Base-by-base conservation (phyloP, 2,329 filamentous ascomycete species). In the Colletotrichum magnum region DNA sequence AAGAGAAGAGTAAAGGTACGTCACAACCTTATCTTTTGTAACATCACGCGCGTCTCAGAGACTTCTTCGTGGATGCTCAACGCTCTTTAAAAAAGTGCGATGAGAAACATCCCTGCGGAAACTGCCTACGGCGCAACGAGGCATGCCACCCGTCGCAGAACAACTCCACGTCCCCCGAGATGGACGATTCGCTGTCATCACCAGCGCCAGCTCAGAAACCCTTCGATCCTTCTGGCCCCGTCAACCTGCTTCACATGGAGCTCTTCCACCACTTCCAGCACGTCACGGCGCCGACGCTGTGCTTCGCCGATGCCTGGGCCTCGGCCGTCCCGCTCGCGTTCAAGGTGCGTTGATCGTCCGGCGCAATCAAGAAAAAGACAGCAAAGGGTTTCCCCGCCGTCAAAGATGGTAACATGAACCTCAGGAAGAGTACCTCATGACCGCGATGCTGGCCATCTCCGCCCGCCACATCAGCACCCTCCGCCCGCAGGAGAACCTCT, bases 241-340 rank as follows among this genome's bases (percentile, higher is more conserved):
- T 78, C 54, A 78, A 77, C 53, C 64, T 78, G 5, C 58, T 78
- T 16, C 77, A 79, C 54, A 71, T 79, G 64, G 75, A 79, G 57
- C 72, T 79, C 32, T 75, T 79, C 65, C 70, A 77, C 66, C 76
- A 79, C 68, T 79, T 77, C 54, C 72, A 76, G 26, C 70, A 72
- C 13, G 45, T 65, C 18, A 77, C 75, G 16, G 57, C 72, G 5
- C 64, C 70, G 13, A 78, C 74, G 10, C 71, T 79, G 18, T 64
- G 74, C 48, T 78, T 78, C 60, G 41, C 66, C 18, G 69, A 73
- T 16, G 66, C 77, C 12, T 79, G 77, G 77, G 69, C 71, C 1
- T 64, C 70, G 3, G 73, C 77, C 50, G 58, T 77, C 12, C 74
- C 73, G 56, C 70, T 74, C 7, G 72, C 75, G 7, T 77, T 79